Evolutionary conservation across 2,329 filamentous ascomycete species (phyloP).

Genomic region (Macrophomina tecta): DNA sequence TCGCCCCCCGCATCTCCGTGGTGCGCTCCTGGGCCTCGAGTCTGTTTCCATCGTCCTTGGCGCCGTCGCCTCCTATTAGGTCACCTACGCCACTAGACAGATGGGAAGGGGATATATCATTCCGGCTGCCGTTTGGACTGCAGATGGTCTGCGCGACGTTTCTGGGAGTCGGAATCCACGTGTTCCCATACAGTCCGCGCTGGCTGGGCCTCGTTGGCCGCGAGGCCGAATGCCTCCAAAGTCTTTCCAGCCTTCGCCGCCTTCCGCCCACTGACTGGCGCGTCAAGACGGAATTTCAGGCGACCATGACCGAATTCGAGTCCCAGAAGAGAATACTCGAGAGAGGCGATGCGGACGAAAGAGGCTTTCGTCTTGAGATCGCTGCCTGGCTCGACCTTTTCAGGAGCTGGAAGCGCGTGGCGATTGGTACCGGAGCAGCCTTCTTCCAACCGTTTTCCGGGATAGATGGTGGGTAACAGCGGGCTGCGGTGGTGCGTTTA

Average conservation of each 20-base stretch:
- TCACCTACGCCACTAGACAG: constrained; percentile 48
- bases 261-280: constrained; percentile 29
- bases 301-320: constrained; percentile 31
- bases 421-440: constrained; percentile 47
- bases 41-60: constrained; percentile 51
- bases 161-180: constrained; percentile 39
- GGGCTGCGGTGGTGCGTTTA: constrained; percentile 36
- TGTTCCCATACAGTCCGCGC: constrained; percentile 43
- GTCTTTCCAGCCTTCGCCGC: constrained; percentile 38
- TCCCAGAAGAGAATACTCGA: constrained; percentile 27
- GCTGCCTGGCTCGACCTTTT: constrained; percentile 50
- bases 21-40: constrained; percentile 57
- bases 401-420: constrained; percentile 51
- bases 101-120: constrained; percentile 54
- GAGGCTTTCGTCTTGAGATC: constrained; percentile 10
- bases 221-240: constrained; percentile 38
- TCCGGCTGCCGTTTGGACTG: constrained; percentile 55
- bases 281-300: constrained; percentile 32
- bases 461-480: neutral
- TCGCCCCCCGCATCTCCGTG: constrained; percentile 68
- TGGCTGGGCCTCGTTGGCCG: constrained; percentile 41
- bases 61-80: constrained; percentile 51
- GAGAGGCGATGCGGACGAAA: neutral
- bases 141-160: constrained; percentile 48
- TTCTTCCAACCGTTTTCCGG: constrained; percentile 54